Evolutionary conservation across 768 basidiomycete genomes (phyloP).

Genomic region (Phaeotremella fagi): DNA sequence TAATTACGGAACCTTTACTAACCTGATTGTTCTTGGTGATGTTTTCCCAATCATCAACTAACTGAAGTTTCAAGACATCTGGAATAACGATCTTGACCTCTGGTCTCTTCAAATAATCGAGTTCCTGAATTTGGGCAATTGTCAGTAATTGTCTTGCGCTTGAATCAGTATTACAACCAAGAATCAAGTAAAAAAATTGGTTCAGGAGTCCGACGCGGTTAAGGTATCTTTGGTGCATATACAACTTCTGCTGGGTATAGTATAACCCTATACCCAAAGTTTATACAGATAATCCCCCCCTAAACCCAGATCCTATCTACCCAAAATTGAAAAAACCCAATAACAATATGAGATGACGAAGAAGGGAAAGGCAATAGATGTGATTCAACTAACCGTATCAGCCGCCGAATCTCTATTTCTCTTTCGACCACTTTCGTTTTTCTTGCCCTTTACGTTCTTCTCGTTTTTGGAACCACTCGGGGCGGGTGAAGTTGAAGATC

Average conservation of each 20-base stretch:
- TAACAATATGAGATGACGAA: too few relatives aligned
- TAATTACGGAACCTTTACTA: constrained; percentile 11
- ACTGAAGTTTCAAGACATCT: constrained; percentile 75
- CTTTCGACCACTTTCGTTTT: constrained; percentile 58
- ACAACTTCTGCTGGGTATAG: too few relatives aligned
- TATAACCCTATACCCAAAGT: too few relatives aligned
- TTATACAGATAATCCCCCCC: too few relatives aligned
- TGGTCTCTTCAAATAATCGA: constrained; percentile 70
- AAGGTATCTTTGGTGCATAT: background rate
- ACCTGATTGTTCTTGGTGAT: constrained; percentile 94
- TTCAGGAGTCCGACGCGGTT: too few relatives aligned
- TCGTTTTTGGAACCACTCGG: constrained; percentile 5
- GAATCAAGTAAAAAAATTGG: too few relatives aligned
- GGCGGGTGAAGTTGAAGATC: constrained; percentile 13
- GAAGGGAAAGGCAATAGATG: too few relatives aligned
- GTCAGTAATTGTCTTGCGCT: background rate
- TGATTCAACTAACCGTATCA: constrained; percentile 43
- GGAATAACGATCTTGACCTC: constrained; percentile 89
- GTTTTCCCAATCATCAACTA: constrained; percentile 97
- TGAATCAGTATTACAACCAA: constrained; percentile 5
- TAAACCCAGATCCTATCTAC: too few relatives aligned
- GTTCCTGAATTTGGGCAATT: constrained; percentile 53
- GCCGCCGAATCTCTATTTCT: constrained; percentile 51
- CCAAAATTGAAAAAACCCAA: too few relatives aligned
- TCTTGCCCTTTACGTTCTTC: constrained; percentile 34